Evolutionary conservation across 176 grass and related monocot genomes (phyloP), one percentile per base, ranked within the genome.

Genomic region (Juncus inflexus): DNA sequence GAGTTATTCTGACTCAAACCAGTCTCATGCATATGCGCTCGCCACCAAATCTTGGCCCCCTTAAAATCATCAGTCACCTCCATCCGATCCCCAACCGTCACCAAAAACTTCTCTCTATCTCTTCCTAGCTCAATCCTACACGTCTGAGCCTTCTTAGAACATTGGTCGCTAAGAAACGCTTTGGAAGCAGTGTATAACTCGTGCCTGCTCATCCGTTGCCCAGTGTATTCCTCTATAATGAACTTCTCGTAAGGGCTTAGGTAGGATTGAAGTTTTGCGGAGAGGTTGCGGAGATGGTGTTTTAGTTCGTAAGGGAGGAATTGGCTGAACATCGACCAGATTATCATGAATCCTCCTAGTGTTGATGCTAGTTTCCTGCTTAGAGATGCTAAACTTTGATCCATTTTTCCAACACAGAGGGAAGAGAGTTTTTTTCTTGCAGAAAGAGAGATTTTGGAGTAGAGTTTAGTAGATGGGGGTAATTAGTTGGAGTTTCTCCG

Each of bases 21-120:
- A 3, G 50, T 0, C 0, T 0, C 0, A 5, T 14, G 35, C 71
- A 50, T 79, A 59, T 38, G 12, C 0, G 72, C 47, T 19, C 55
- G 56, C 87, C 83, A 90, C 87, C 87, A 86, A 39, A 90, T 6
- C 13, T 9, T 77, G n/a, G 42, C 67, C 5, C 56, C 82, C 0
- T 0, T 0, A 72, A 80, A 86, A 14, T 37, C 14, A 73, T 90
- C 83, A 42, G 61, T 50, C 16, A 90, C 83, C 83, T 86, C 83
- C 39, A 85, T 62, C 36, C 78, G 0, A 75, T 82, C 82, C 65
- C 72, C 86, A 12, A 90, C 74, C 28, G 78, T 35, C 56, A 90
- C 59, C 58, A 59, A 61, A 35, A 79, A 51, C 8, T 47, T 76
- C 39, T 55, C 79, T 66, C 79, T 79, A 66, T 57, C 72, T 53